Evolutionary conservation across 352 stramenopile species (phyloP).

Genomic region (Globisporangium megalacanthum): DNA sequence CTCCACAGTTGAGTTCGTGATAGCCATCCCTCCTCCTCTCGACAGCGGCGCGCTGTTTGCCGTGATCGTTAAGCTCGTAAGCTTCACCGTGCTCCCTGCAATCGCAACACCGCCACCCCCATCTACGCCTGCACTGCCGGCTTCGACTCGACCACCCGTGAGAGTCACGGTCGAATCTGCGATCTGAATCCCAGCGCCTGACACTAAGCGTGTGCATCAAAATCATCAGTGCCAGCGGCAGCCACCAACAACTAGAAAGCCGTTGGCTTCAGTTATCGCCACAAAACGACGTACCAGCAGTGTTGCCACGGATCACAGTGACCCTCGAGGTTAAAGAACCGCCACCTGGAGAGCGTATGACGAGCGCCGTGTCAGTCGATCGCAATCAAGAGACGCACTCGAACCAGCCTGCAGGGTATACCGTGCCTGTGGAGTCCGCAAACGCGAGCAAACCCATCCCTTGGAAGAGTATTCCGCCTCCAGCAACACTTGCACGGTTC

Average conservation of each 20-base stretch:
- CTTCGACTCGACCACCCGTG: constrained; percentile 2
- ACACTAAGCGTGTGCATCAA: constrained; percentile 5
- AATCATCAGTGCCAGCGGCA: background rate
- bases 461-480: constrained; percentile 5
- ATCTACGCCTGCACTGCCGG: background rate
- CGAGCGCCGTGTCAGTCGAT: background rate
- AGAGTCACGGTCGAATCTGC: constrained; percentile 15
- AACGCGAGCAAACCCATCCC: constrained; percentile 2
- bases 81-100: constrained; percentile 6
- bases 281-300: constrained; percentile 17
- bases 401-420: background rate
- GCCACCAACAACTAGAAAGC: background rate
- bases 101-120: constrained; percentile 10
- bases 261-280: background rate
- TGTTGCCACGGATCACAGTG: constrained; percentile 15
- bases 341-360: background rate
- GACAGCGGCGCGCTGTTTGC: constrained; percentile 9
- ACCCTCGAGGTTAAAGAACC: background rate
- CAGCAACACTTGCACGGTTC: constrained; percentile 1
- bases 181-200: constrained; percentile 28
- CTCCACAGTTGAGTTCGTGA: constrained; percentile 8
- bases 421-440: background rate
- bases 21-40: constrained; percentile 9
- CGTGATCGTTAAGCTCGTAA: constrained; percentile 1
- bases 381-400: no score